These are phyloP conservation scores for Penicillium goetzii DNA, from an alignment of 495 filamentous ascomycete genomes.

Conservation along the genomic window DNA sequence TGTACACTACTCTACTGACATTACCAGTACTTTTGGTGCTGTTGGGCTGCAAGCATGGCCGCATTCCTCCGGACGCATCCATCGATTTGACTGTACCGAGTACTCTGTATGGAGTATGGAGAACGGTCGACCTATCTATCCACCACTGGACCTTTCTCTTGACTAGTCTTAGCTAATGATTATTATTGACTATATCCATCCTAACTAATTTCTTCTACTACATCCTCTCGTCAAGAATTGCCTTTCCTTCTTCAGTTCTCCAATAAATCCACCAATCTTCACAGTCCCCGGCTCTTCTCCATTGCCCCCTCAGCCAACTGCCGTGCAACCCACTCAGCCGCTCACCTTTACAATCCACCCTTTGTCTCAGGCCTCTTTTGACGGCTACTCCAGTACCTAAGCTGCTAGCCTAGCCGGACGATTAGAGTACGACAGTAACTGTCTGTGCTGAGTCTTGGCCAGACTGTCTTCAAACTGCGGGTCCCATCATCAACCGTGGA, in stretches of 20 bases:
- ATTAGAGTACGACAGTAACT: background rate
- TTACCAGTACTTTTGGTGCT: background rate
- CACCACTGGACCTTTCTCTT: too few species aligned
- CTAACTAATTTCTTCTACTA: background rate
- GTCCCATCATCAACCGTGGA: constrained; percentile 12
- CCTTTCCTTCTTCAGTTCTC: background rate
- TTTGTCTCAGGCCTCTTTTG: background rate
- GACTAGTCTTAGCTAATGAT: background rate
- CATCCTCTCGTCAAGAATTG: background rate
- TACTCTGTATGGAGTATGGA: background rate
- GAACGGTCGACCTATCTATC: background rate
- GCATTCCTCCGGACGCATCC: background rate
- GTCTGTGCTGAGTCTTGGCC: background rate
- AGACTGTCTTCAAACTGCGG: too few species aligned
- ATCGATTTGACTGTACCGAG: background rate
- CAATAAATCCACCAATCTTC: background rate
- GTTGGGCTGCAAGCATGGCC: background rate
- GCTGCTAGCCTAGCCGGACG: background rate
- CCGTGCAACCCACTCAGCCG: constrained; percentile 17
- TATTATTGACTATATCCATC: background rate
- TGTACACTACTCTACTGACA: background rate
- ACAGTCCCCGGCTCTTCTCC: constrained; percentile 1
- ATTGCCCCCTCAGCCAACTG: constrained; percentile 1
- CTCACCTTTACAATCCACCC: constrained; percentile 13
- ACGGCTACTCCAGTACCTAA: background rate